A percentile compares a stretch with the other conserved stretches of the same genome.
phyloP scores from a whole-genome alignment of 2,329 filamentous ascomycete genomes.

The Thelonectria discophora region DNA sequence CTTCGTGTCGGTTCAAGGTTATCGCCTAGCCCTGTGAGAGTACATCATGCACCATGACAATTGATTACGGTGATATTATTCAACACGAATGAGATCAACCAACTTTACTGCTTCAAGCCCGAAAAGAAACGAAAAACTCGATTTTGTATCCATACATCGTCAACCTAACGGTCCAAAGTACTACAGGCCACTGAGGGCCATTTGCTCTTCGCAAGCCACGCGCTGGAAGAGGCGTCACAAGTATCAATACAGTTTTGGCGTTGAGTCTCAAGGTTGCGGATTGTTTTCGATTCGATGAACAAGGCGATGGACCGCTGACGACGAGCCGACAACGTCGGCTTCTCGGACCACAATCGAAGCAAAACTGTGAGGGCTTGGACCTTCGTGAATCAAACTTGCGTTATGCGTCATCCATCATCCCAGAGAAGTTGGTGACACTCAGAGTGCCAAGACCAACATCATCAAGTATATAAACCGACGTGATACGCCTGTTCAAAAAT shows the following conservation, averaged over 20 bases:
- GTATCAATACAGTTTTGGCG: too few relatives aligned
- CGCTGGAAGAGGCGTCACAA: too few relatives aligned
- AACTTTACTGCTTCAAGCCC: background rate
- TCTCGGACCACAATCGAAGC: background rate
- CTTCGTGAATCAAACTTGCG: too few relatives aligned
- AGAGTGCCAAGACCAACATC: background rate
- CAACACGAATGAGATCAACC: background rate
- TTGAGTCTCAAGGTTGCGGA: too few relatives aligned
- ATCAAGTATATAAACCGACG: background rate
- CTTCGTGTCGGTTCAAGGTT: background rate
- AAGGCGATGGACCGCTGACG: background rate
- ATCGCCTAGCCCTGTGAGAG: background rate
- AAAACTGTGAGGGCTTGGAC: too few relatives aligned
- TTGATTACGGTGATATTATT: background rate
- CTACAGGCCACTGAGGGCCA: too few relatives aligned
- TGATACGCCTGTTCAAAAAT: background rate
- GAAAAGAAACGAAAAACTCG: background rate
- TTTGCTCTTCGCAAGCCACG: too few relatives aligned
- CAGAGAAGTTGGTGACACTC: background rate
- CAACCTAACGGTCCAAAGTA: too few relatives aligned
- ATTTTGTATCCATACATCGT: background rate
- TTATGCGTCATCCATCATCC: background rate
- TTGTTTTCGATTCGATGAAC: background rate
- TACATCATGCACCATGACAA: background rate
- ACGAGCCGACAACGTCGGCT: background rate